Evolutionary conservation across 805 yeast species (phyloP), one percentile per base, ranked within the genome.

Genomic region (Kluyveromyces lactis): DNA sequence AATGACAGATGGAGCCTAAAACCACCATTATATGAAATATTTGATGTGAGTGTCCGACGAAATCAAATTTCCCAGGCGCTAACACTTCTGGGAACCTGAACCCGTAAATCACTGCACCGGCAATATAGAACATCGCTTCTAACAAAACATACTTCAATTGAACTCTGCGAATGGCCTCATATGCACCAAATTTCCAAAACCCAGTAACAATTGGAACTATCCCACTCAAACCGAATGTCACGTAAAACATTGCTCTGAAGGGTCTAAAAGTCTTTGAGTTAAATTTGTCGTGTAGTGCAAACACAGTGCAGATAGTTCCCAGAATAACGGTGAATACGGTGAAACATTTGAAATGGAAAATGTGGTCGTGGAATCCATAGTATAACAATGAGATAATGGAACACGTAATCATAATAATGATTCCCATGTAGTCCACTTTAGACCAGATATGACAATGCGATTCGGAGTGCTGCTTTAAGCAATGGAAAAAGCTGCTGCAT

Each of bases 71-170:
- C 0, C 87, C 87, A 1, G 86, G 86, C 5, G 48, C 50, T 35
- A 69, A 68, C 5, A 50, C 38, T 56, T 87, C 97, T 0, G 97
- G 97, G 19, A 86, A 58, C 43, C 95, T 67, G 36, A 69, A 63
- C 0, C 95, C 95, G 55, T 87, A 87, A 31, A 87, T 57, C 0
- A 70, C 61, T 0, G 96, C 95, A 1, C 97, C 97, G 1, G 64
- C 46, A 4, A 86, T 77, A 61, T 87, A 89, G 39, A 81, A 75
- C 2, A 73, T 51, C 0, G 86, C 95, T 57, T 87, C 96, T 30
- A 69, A 52, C 1, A 77, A 50, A n/a, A 87, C 68, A 72, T 78
- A 86, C 6, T 54, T 58, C 15, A 84, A 62, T 19, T 77, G 76
- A 8, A 80, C 67, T 39, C 95, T 63, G 8, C 58, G 55, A 19